phyloP scores from a whole-genome alignment of 176 grass and related monocot genomes.

The Aegilops sharonensis region DNA sequence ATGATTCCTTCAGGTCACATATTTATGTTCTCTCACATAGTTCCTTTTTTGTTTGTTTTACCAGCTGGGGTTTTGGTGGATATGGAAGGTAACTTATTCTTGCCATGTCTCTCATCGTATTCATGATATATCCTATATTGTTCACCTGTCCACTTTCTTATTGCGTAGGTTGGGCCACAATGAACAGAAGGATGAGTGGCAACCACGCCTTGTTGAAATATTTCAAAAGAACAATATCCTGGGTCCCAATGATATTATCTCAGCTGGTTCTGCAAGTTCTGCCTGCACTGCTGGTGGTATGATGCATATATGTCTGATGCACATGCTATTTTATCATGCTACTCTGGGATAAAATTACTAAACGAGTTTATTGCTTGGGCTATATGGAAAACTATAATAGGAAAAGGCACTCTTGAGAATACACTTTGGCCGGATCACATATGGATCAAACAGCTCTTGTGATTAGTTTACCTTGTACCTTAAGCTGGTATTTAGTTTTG shows the following conservation, averaged over 20 bases:
- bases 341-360: not conserved
- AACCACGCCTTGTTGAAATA: conserved; percentile 81
- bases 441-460: not conserved
- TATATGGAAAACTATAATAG: not conserved
- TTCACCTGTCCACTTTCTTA: conserved; percentile 6
- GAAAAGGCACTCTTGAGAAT: not conserved
- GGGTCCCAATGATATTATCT: conserved; percentile 72
- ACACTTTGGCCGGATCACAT: not conserved
- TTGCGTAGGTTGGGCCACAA: conserved; percentile 82
- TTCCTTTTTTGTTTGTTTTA: conserved; percentile 20
- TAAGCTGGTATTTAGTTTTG: conserved; percentile 16
- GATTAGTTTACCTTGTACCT: not conserved
- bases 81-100: conserved; percentile 78
- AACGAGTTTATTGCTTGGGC: not conserved
- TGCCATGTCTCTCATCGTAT: conserved; percentile 5
- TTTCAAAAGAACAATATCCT: conserved; percentile 83
- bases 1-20: conserved; percentile 13
- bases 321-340: not conserved
- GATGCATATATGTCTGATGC: conserved; percentile 4
- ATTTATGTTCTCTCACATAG: conserved; percentile 17
- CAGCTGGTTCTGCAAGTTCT: conserved; percentile 79
- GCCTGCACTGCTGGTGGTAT: conserved; percentile 95
- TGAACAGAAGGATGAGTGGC: conserved; percentile 98
- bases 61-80: conserved; percentile 98
- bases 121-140: not conserved